Conservation (phyloP, 2,329 filamentous ascomycete species). For the Exophiala alcalophila region DNA sequence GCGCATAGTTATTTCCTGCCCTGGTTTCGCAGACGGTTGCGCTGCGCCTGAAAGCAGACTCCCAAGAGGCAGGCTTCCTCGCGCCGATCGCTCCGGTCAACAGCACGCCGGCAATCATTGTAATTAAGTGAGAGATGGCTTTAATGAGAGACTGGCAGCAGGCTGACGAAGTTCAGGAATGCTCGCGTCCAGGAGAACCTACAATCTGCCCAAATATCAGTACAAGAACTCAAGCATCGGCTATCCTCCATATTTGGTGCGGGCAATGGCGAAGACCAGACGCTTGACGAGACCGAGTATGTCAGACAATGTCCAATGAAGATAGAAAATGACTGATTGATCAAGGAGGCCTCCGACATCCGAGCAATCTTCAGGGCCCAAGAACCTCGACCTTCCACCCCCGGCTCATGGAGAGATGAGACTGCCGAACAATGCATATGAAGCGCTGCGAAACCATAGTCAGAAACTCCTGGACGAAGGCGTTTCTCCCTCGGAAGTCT, state of each 20-base stretch:
- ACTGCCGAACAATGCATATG: conserved; percentile 30
- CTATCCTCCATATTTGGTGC: conserved; percentile 47
- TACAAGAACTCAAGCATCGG: conserved; percentile 63
- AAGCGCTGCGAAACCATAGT: conserved; percentile 26
- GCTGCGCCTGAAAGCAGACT: conserved; percentile 68
- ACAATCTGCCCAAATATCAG: conserved; percentile 53
- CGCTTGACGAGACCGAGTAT: conserved; percentile 7
- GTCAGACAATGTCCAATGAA: neutral
- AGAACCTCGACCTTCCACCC: conserved; percentile 24
- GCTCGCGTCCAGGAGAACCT: conserved; percentile 77
- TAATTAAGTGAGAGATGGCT: conserved; percentile 63
- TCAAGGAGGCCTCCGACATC: conserved; percentile 6
- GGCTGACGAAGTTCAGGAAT: conserved; percentile 51
- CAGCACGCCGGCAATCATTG: conserved; percentile 71
- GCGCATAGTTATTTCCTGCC: conserved; percentile 38
- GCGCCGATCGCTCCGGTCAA: conserved; percentile 78
- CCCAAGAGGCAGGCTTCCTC: conserved; percentile 77
- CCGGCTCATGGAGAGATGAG: conserved; percentile 23
- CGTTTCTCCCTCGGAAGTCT: conserved; percentile 15
- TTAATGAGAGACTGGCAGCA: neutral
- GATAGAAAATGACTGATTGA: too few relatives aligned
- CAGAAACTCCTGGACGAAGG: conserved; percentile 24
- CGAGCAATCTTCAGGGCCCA: conserved; percentile 1
- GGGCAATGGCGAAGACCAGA: conserved; percentile 5
- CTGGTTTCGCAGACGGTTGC: conserved; percentile 60